phyloP scores from a whole-genome alignment of 441 rosid species.

The Jatropha multifida region DNA sequence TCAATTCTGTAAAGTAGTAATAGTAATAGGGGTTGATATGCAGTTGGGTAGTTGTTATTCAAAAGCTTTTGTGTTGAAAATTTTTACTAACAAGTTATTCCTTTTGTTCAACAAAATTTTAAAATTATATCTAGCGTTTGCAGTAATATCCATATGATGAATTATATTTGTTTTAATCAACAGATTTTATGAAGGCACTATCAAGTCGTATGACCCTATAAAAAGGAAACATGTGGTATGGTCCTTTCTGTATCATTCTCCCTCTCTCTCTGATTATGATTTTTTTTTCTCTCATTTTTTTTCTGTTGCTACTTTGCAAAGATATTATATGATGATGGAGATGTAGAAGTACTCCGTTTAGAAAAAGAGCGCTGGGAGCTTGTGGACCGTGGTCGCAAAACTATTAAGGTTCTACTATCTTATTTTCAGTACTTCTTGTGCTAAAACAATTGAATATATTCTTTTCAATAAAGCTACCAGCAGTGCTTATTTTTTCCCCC shows the following conservation, averaged over 20 bases:
- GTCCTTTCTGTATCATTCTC: conserved; percentile 20
- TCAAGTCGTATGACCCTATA: conserved; percentile 88
- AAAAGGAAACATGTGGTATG: conserved; percentile 93
- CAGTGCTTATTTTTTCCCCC: conserved; percentile 24
- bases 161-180: conserved; percentile 28
- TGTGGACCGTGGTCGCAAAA: conserved; percentile 56
- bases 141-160: conserved; percentile 14
- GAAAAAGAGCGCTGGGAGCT: conserved; percentile 98
- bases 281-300: not conserved
- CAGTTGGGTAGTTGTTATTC: not conserved
- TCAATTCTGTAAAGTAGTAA: not conserved
- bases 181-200: conserved; percentile 97
- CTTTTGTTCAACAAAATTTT: not conserved
- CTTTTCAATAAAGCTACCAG: conserved; percentile 15
- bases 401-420: conserved; percentile 58
- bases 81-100: not conserved
- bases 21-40: not conserved
- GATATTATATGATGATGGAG: conserved; percentile 97
- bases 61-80: not conserved
- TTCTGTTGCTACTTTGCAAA: conserved; percentile 29
- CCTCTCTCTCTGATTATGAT: conserved; percentile 16
- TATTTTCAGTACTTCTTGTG: conserved; percentile 18
- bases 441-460: not conserved
- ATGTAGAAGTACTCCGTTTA: conserved; percentile 88
- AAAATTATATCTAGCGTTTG: not conserved